Evolutionary conservation across 208 protist species (phyloP).

Genomic region (Dictyostelium gargantuum): DNA sequence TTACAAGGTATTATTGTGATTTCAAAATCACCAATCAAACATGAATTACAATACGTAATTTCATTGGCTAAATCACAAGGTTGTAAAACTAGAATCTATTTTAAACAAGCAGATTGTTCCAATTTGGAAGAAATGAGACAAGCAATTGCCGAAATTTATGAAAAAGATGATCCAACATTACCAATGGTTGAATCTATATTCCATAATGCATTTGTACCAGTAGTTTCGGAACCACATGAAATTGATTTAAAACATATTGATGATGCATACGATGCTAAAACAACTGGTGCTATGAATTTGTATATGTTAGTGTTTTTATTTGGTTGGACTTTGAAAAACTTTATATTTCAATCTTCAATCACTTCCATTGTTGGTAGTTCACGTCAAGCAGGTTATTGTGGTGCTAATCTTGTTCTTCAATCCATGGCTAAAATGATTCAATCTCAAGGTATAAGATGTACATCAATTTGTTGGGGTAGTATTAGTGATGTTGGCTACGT

Average conservation of each 20-base stretch:
- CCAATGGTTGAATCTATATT: background rate
- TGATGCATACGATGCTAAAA: conserved; percentile 2
- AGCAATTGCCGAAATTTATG: background rate
- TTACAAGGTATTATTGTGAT: background rate
- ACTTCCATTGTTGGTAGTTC: background rate
- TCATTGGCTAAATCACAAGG: background rate
- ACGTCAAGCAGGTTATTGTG: background rate
- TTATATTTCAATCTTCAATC: conserved; percentile 72
- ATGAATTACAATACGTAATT: background rate
- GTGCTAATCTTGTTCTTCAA: background rate
- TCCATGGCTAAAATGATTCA: background rate
- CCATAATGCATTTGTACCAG: background rate
- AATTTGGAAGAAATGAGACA: background rate
- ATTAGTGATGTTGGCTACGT: background rate
- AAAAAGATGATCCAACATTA: background rate
- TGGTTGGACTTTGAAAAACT: background rate
- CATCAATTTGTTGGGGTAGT: background rate
- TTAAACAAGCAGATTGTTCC: background rate
- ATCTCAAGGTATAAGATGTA: background rate
- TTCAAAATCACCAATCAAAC: background rate
- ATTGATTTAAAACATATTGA: background rate
- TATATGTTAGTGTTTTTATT: background rate
- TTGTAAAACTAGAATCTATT: background rate
- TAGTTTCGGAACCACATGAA: background rate
- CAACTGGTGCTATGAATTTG: conserved; percentile 66